A percentile compares a stretch with the other conserved stretches of the same genome.
phyloP scores from a whole-genome alignment of 352 stramenopile species.

The Phytopythium vexans region DNA sequence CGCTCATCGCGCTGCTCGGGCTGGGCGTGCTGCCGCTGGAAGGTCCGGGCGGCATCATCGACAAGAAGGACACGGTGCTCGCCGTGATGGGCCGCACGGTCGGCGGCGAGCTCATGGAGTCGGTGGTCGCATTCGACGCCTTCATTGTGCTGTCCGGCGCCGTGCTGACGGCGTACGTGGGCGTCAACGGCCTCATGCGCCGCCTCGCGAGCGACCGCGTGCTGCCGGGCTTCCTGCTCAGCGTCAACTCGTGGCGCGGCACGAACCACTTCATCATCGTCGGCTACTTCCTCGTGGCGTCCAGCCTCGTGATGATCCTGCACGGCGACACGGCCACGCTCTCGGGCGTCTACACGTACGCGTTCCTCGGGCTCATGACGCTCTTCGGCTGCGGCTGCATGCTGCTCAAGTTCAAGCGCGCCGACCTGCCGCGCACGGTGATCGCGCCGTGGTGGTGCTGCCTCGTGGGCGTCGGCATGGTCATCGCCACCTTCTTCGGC shows the following conservation, averaged over 20 bases:
- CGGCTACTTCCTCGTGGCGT: slow-evolving; percentile 86
- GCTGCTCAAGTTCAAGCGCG: slow-evolving; percentile 94
- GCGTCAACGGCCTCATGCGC: slow-evolving; percentile 89
- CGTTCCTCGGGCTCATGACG: slow-evolving; percentile 94
- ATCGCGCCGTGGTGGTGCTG: slow-evolving; percentile 88
- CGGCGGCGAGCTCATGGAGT: slow-evolving; percentile 70
- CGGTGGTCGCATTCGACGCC: slow-evolving; percentile 85
- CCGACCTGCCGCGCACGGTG: slow-evolving; percentile 82
- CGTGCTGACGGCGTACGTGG: slow-evolving; percentile 93
- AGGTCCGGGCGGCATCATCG: slow-evolving; percentile 65
- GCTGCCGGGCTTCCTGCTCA: slow-evolving; percentile 75
- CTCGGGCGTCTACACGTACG: slow-evolving; percentile 93
- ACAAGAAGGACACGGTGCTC: slow-evolving; percentile 88
- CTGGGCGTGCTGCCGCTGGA: slow-evolving; percentile 87
- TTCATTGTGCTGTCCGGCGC: slow-evolving; percentile 94
- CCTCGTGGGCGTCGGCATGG: slow-evolving; percentile 75
- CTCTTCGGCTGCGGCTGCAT: slow-evolving; percentile 93
- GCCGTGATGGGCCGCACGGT: slow-evolving; percentile 88
- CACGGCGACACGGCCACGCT: slow-evolving; percentile 91
- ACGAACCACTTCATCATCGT: slow-evolving; percentile 94
- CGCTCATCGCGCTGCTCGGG: slow-evolving; percentile 89
- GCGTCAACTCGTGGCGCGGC: slow-evolving; percentile 74
- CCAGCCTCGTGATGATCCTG: slow-evolving; percentile 88
- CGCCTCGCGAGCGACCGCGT: slow-evolving; percentile 91
- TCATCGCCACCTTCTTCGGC: slow-evolving; percentile 81